Evolutionary conservation across 2,329 filamentous ascomycete genomes (phyloP), one percentile per base, ranked within the genome.

Genomic region (Fusarium sp.): DNA sequence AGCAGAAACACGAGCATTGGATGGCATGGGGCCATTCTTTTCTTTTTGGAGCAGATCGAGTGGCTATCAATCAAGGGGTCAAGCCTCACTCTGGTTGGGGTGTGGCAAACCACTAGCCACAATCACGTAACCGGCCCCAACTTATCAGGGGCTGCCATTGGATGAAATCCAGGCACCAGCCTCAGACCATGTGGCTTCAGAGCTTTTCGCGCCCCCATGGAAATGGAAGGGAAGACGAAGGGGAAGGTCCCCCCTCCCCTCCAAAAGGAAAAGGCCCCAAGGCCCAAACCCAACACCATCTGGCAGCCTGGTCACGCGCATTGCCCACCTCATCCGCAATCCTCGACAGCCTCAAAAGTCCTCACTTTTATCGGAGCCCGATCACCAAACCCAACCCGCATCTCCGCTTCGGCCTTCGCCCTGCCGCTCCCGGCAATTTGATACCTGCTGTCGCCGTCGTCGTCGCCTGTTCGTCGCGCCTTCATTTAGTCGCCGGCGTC

Each of bases 231-330:
- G 48, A 52, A 52, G 48, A 29, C 18, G 48, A 52, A 52, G 27
- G 60, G 71, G 75, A 68, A 69, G 67, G 56, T 60, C 76, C 73
- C 76, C 71, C 76, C 63, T 65, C 65, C 64, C 67, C 68, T 60
- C 64, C 70, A 61, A 67, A 68, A 59, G 69, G 71, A 67, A 68
- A 59, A 68, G 71, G 41, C 59, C 64, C 74, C 60, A 77, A 76
- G 68, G 69, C 74, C 76, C 70, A 78, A 80, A 76, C 76, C 77
- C 77, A 77, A 80, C 77, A 77, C 77, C 77, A 78, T 79, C 78
- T 77, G 78, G 78, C 77, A 76, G 76, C 79, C 77, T 79, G 77
- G 81, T 83, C 81, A 83, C 81, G 81, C 81, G 81, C 81, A 82
- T 82, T 81, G 79, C 79, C 81, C 81, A 78, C 80, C 72, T 78